Evolutionary conservation across 139 green algal species (phyloP).

Genomic region (Tetraselmis striata): DNA sequence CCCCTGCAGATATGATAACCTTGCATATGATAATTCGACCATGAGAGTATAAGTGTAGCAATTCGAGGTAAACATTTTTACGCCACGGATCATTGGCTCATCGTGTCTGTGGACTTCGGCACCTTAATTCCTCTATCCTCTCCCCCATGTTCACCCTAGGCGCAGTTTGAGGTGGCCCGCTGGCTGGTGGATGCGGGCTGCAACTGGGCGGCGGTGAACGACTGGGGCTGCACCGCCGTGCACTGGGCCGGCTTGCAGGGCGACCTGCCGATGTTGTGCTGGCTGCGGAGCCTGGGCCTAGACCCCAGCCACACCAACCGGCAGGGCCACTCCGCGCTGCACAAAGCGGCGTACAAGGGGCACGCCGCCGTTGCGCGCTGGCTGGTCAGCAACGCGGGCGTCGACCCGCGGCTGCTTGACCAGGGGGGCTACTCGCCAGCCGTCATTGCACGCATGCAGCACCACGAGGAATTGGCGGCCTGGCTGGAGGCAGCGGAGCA

Average conservation of each 20-base stretch:
- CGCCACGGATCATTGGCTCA: too few species aligned
- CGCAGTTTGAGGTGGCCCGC: slow-evolving; percentile 15
- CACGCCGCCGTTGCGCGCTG: background rate
- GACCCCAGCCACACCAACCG: background rate
- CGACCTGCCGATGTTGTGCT: slow-evolving; percentile 11
- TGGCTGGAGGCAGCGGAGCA: slow-evolving; percentile 1
- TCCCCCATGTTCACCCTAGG: background rate
- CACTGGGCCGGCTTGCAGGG: slow-evolving; percentile 28
- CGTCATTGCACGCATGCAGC: slow-evolving; percentile 23
- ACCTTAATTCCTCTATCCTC: too few species aligned
- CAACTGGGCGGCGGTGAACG: slow-evolving; percentile 3
- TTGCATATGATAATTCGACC: too few species aligned
- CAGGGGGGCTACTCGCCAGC: slow-evolving; percentile 21
- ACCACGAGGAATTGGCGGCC: slow-evolving; percentile 9
- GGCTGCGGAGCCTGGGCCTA: slow-evolving; percentile 2
- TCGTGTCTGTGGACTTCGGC: too few species aligned
- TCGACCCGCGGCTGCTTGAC: slow-evolving; percentile 11
- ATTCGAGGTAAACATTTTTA: too few species aligned
- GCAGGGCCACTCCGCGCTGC: background rate
- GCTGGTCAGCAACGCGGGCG: background rate
- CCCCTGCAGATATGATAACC: too few species aligned
- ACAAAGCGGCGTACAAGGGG: background rate
- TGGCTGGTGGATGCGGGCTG: slow-evolving; percentile 11
- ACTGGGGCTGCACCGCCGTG: slow-evolving; percentile 22
- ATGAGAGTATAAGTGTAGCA: too few species aligned